Evolutionary conservation across 2,329 filamentous ascomycete species (phyloP).

Genomic region (Fusarium subglutinans): DNA sequence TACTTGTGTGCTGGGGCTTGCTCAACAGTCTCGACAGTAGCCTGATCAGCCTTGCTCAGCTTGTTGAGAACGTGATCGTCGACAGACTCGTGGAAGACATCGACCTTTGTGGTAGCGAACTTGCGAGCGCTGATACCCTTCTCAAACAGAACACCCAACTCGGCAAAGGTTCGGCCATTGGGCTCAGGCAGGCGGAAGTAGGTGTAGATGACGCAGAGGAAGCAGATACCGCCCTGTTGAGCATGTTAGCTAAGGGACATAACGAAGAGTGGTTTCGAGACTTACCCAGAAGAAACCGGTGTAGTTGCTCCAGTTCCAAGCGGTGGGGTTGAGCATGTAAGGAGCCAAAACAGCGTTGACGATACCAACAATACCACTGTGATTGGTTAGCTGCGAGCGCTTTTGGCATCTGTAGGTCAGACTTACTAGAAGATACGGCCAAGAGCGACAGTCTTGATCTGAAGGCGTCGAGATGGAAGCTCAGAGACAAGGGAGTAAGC

Average conservation of each 20-base stretch:
- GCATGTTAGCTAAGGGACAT: not conserved
- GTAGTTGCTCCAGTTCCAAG: slow-evolving; percentile 89
- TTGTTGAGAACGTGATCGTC: slow-evolving; percentile 58
- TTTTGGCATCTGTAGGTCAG: not conserved
- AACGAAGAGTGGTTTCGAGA: not conserved
- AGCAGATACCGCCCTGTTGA: slow-evolving; percentile 68
- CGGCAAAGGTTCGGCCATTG: slow-evolving; percentile 81
- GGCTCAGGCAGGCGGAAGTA: slow-evolving; percentile 72
- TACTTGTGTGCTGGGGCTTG: slow-evolving; percentile 3
- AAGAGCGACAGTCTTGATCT: slow-evolving; percentile 91
- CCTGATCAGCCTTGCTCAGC: slow-evolving; percentile 51
- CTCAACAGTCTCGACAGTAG: slow-evolving; percentile 17
- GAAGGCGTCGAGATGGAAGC: slow-evolving; percentile 80
- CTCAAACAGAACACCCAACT: slow-evolving; percentile 87
- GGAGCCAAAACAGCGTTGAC: slow-evolving; percentile 83
- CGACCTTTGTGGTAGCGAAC: slow-evolving; percentile 70
- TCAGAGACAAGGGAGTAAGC: slow-evolving; percentile 90
- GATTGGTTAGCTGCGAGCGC: not conserved
- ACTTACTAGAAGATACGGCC: slow-evolving; percentile 78
- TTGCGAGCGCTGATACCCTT: slow-evolving; percentile 74
- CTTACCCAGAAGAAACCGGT: slow-evolving; percentile 84
- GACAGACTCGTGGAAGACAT: slow-evolving; percentile 64
- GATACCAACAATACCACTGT: slow-evolving; percentile 80
- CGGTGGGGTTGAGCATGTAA: slow-evolving; percentile 89
- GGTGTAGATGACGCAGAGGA: slow-evolving; percentile 81